These are phyloP conservation scores for Cryptosporidium viatorum DNA, from an alignment of 169 alveolate species.

Conservation along the genomic window DNA sequence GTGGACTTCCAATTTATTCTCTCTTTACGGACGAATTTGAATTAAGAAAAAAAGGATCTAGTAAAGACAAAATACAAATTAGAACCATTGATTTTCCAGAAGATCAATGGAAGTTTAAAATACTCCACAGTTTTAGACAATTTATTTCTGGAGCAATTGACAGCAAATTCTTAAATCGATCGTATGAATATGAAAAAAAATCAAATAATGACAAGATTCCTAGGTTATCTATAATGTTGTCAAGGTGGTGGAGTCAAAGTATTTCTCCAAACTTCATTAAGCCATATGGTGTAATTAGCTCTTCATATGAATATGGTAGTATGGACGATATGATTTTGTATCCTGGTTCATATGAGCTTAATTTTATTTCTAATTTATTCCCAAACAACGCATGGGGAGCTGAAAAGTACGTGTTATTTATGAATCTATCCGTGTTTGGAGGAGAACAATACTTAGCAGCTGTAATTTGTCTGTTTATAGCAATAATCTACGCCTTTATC, in stretches of 20 bases:
- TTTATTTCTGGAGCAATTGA: conserved; percentile 1
- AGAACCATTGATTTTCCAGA: conserved; percentile 30
- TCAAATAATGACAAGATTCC: conserved; percentile 38
- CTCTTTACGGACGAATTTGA: conserved; percentile 68
- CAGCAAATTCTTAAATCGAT: neutral
- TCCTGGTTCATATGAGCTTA: conserved; percentile 62
- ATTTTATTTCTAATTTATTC: conserved; percentile 48
- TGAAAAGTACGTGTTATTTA: conserved; percentile 49
- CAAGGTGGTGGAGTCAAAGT: conserved; percentile 72
- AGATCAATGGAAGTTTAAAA: conserved; percentile 67
- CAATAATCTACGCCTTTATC: conserved; percentile 26
- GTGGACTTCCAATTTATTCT: conserved; percentile 70
- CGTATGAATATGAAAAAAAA: neutral
- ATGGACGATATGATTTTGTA: conserved; percentile 27
- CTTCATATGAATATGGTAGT: conserved; percentile 43
- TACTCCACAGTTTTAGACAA: conserved; percentile 47
- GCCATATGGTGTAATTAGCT: conserved; percentile 55
- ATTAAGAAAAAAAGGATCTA: neutral
- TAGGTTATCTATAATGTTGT: conserved; percentile 24
- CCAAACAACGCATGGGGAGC: conserved; percentile 74
- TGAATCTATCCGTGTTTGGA: conserved; percentile 61
- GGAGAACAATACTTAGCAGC: conserved; percentile 70
- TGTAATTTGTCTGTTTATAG: conserved; percentile 32
- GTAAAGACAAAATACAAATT: conserved; percentile 22
- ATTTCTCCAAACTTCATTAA: conserved; percentile 67